Conservation (phyloP, 1,284 basidiomycete species). For the Termitomyces sp. region DNA sequence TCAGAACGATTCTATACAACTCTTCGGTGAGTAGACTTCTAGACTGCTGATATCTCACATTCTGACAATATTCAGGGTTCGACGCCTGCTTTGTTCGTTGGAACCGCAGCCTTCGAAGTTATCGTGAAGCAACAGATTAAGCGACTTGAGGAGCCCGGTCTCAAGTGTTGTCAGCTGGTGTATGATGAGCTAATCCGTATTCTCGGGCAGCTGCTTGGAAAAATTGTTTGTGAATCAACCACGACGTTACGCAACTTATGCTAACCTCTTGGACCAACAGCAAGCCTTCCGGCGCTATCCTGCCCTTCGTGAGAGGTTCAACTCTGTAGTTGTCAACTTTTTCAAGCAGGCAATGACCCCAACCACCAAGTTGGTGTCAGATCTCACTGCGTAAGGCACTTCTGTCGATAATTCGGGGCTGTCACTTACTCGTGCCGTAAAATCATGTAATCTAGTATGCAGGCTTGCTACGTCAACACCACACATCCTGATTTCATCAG, state of each 20-base stretch:
- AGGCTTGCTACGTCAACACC: conserved; percentile 98
- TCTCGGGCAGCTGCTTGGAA: conserved; percentile 81
- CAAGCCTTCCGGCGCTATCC: conserved; percentile 95
- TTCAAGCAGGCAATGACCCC: conserved; percentile 93
- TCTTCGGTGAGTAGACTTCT: conserved; percentile 65
- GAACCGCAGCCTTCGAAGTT: conserved; percentile 94
- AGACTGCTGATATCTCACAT: background rate
- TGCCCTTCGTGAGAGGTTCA: conserved; percentile 91
- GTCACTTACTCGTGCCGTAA: background rate
- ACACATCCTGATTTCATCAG: conserved; percentile 98
- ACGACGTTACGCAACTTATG: background rate
- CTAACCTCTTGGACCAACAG: conserved; percentile 34
- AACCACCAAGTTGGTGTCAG: conserved; percentile 90
- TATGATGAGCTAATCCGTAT: conserved; percentile 98
- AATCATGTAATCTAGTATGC: conserved; percentile 59
- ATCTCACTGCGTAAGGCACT: conserved; percentile 75
- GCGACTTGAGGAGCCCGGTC: conserved; percentile 86
- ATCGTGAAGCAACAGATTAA: conserved; percentile 99
- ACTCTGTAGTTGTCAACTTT: conserved; percentile 90
- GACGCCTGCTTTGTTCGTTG: conserved; percentile 93
- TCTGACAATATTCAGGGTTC: conserved; percentile 62
- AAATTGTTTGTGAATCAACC: conserved; percentile 65
- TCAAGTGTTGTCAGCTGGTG: conserved; percentile 92
- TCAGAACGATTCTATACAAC: conserved; percentile 93
- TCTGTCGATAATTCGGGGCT: background rate